Evolutionary conservation across 805 yeast species (phyloP), one percentile per base, ranked within the genome.

Genomic region (Candida krabiensis): DNA sequence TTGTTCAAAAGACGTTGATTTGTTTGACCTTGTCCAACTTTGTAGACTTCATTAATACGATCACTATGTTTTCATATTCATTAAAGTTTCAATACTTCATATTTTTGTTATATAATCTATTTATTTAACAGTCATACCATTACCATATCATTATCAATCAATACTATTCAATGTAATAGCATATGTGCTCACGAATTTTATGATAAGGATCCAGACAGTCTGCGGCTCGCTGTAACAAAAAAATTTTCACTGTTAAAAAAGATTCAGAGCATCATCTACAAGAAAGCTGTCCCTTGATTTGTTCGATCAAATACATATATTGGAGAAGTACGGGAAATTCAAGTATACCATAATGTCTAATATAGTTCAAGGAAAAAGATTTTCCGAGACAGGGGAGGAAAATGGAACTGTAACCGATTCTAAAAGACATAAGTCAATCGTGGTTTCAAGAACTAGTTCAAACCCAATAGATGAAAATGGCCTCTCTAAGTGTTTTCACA

Each of bases 401-500:
- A 14, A 19, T 13, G 14, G 5, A 12, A 28, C 8, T 9, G 18
- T 7, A 13, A 16, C 29, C 12, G 12, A 29, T 22, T 5, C 41
- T 25, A 35, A 39, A 16, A 39, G 30, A 29, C 38, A 29, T 27
- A 35, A 38, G 25, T 30, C 40, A 32, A 41, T 33, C 19, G 43
- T 38, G 37, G 27, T 40, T 21, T 19, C 36, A 19, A 37, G 40
- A 32, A 28, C 39, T 25, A 41, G 48, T 2, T 30, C 42, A 1
- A 59, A 55, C 34, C 49, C 53, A 22, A 28, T 51, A 19, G 56
- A 49, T 19, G 44, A 30, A 16, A 53, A 54, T 24, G 83, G 83
- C 0, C 41, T 76, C 12, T 75, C 91, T 2, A 77, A 80, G 54
- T 84, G 95, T 56, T 87, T 86, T 67, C 80, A 77, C 49, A 69